These are phyloP conservation scores for Termitomyces titanicus DNA, from an alignment of 768 basidiomycete species.

Conservation along the genomic window DNA sequence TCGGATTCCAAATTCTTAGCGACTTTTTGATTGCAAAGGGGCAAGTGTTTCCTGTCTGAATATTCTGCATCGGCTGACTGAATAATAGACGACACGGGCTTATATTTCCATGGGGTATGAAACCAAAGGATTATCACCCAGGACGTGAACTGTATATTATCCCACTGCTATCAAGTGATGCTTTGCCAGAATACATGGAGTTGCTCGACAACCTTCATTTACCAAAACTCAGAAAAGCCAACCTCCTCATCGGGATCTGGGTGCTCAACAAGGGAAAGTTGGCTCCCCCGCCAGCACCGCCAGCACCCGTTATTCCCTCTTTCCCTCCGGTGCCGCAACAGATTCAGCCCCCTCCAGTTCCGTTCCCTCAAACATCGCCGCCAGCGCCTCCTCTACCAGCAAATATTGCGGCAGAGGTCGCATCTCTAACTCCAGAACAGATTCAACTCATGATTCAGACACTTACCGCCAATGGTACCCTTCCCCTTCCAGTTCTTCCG, in stretches of 20 bases:
- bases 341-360: slow-evolving; percentile 13
- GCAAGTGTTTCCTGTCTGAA: slow-evolving; percentile 36
- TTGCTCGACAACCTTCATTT: slow-evolving; percentile 73
- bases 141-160: slow-evolving; percentile 88
- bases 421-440: slow-evolving; percentile 73
- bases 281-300: slow-evolving; percentile 32
- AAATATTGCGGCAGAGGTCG: slow-evolving; percentile 66
- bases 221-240: slow-evolving; percentile 56
- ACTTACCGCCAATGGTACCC: slow-evolving; percentile 39
- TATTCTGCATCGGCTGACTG: slow-evolving; percentile 6
- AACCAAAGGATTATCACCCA: slow-evolving; percentile 68
- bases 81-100: slow-evolving; percentile 73
- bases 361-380: slow-evolving; percentile 17
- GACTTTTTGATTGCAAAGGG: slow-evolving; percentile 70
- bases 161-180: slow-evolving; percentile 61
- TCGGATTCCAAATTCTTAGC: slow-evolving; percentile 57
- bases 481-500: slow-evolving; percentile 20
- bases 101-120: slow-evolving; percentile 81
- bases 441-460: slow-evolving; percentile 65
- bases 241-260: slow-evolving; percentile 81
- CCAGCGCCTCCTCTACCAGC: slow-evolving; percentile 30
- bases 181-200: slow-evolving; percentile 83
- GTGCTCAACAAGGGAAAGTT: slow-evolving; percentile 82
- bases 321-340: slow-evolving; percentile 13
- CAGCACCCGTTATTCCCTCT: slow-evolving; percentile 16